These are phyloP conservation scores for Xylariaceae sp. DNA, from an alignment of 2,329 filamentous ascomycete species.

Conservation along the genomic window DNA sequence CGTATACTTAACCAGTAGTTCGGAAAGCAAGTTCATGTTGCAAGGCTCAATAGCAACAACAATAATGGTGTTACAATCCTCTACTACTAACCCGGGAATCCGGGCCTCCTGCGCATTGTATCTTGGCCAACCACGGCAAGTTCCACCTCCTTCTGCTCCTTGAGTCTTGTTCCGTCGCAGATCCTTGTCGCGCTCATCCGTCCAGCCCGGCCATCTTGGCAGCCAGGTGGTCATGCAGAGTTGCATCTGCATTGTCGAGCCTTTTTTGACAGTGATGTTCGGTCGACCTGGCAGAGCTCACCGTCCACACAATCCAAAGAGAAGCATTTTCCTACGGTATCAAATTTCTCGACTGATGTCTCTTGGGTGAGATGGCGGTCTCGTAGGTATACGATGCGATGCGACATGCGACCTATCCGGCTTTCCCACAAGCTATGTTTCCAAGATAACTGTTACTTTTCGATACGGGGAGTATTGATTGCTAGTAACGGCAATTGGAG, in stretches of 20 bases:
- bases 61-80: not conserved
- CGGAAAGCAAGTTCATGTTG: too few species aligned
- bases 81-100: not conserved
- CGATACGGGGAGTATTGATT: too few species aligned
- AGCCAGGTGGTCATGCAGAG: conserved; percentile 22
- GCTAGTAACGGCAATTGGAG: too few species aligned
- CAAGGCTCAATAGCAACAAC: not conserved
- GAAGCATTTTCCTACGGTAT: too few species aligned
- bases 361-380: too few species aligned
- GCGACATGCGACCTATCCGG: too few species aligned
- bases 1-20: too few species aligned
- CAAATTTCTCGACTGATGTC: too few species aligned
- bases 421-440: too few species aligned
- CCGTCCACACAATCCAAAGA: too few species aligned
- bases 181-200: conserved; percentile 11
- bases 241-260: conserved; percentile 1
- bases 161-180: conserved; percentile 11
- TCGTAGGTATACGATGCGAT: too few species aligned
- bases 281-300: conserved; percentile 3
- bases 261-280: conserved; percentile 3
- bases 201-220: not conserved
- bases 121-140: not conserved
- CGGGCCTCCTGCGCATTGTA: not conserved
- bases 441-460: too few species aligned
- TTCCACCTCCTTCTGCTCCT: not conserved